Evolutionary conservation across 192 early-diverging fungal genomes (phyloP).

Genomic region (Coemansia erecta): DNA sequence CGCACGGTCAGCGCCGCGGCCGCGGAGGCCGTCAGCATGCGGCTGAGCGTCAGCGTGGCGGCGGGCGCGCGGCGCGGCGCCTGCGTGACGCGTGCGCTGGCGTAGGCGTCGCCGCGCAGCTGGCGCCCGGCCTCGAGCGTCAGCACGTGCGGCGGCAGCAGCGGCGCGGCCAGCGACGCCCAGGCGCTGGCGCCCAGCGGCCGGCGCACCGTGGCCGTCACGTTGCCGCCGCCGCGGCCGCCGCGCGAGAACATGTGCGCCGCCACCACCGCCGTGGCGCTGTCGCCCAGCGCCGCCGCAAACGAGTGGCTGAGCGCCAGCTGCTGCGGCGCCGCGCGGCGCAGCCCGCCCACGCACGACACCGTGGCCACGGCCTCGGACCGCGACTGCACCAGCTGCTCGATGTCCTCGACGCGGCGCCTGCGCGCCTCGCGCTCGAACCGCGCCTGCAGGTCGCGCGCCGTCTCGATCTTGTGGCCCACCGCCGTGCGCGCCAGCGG

Average conservation of each 20-base stretch:
- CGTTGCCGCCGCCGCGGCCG: conserved; percentile 67
- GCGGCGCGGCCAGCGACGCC: conserved; percentile 58
- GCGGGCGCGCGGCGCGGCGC: conserved; percentile 64
- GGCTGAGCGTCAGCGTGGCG: conserved; percentile 60
- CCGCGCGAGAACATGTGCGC: conserved; percentile 66
- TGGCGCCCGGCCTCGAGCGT: conserved; percentile 59
- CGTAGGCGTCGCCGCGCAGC: conserved; percentile 11
- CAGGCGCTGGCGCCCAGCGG: conserved; percentile 54
- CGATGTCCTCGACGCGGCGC: conserved; percentile 62
- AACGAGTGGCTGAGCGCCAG: conserved; percentile 59
- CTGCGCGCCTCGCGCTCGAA: conserved; percentile 63
- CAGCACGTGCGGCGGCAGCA: conserved; percentile 56
- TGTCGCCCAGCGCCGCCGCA: conserved; percentile 56
- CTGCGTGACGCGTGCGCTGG: conserved; percentile 37
- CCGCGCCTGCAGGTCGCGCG: conserved; percentile 65
- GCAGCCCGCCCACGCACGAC: conserved; percentile 24
- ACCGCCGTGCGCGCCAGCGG: conserved; percentile 57
- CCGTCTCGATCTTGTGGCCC: conserved; percentile 65
- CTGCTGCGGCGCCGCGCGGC: conserved; percentile 3
- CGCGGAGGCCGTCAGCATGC: conserved; percentile 59
- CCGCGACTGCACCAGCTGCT: conserved; percentile 63
- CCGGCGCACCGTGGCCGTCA: conserved; percentile 76
- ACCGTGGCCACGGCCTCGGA: conserved; percentile 41
- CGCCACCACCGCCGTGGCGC: conserved; percentile 54
- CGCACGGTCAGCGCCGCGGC: conserved; percentile 75